A percentile compares a stretch with the other conserved stretches of the same genome.
Evolutionary conservation across 1,139 yeast species (phyloP).

Genomic region (Diutina scorzettiae): DNA sequence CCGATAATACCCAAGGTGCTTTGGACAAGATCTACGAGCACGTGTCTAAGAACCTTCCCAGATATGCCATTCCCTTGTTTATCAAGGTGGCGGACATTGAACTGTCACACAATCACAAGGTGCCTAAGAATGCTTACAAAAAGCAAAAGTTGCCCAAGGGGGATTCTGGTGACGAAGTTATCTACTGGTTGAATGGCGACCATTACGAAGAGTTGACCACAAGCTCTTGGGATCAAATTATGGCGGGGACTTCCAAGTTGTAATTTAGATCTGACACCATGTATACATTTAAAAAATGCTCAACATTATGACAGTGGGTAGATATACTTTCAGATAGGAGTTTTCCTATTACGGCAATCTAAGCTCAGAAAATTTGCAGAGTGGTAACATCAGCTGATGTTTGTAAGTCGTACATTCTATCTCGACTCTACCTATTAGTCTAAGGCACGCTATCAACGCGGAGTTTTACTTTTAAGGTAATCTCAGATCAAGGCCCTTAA

Average conservation of each 20-base stretch:
- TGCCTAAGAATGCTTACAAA: slow-evolving; percentile 66
- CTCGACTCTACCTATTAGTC: no score
- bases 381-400: no score
- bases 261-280: slow-evolving; percentile 7
- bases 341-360: no score
- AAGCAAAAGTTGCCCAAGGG: slow-evolving; percentile 72
- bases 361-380: no score
- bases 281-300: no score
- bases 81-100: slow-evolving; percentile 57
- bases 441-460: no score
- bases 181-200: slow-evolving; percentile 57
- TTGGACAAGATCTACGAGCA: slow-evolving; percentile 22
- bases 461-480: no score
- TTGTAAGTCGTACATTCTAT: no score
- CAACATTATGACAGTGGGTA: no score
- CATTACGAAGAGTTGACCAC: slow-evolving; percentile 46
- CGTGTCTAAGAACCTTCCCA: slow-evolving; percentile 48
- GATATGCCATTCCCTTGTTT: slow-evolving; percentile 80
- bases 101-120: slow-evolving; percentile 76
- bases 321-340: no score
- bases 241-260: slow-evolving; percentile 28
- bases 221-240: slow-evolving; percentile 48
- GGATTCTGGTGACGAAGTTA: slow-evolving; percentile 41
- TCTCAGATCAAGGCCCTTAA: no score
- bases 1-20: slow-evolving; percentile 13